Percentiles rank a stretch among this genome's conserved stretches.
Evolutionary conservation across 2,329 filamentous ascomycete species (phyloP).

Genomic region (Alternaria viburni): DNA sequence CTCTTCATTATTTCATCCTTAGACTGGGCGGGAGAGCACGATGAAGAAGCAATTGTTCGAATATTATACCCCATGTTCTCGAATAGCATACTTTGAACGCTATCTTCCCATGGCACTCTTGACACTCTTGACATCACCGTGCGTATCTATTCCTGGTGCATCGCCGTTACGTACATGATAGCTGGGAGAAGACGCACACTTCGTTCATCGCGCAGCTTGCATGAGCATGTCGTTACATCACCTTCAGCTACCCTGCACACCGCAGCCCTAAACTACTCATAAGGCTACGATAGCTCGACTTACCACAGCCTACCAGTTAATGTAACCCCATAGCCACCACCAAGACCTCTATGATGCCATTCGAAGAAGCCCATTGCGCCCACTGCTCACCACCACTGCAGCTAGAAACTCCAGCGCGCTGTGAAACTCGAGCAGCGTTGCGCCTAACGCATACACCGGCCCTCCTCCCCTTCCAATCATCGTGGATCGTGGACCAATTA

Average conservation of each 20-base stretch:
- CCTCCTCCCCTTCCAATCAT: slow-evolving; percentile 3
- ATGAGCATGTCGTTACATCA: neutral
- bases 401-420: neutral
- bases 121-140: neutral
- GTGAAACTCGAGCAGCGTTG: neutral
- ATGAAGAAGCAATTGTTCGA: slow-evolving; percentile 2
- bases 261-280: neutral
- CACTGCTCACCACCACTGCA: neutral
- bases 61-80: slow-evolving; percentile 11
- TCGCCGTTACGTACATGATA: neutral
- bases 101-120: neutral
- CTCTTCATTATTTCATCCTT: neutral
- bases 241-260: neutral
- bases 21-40: neutral
- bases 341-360: neutral
- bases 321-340: slow-evolving; percentile 2
- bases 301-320: neutral
- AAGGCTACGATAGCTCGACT: neutral
- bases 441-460: neutral
- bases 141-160: neutral
- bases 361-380: neutral
- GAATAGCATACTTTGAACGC: slow-evolving; percentile 1
- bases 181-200: neutral
- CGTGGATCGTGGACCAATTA: neutral
- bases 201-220: neutral